Conservation (phyloP, 2,329 filamentous ascomycete genomes). For the Botrytis medusae region DNA sequence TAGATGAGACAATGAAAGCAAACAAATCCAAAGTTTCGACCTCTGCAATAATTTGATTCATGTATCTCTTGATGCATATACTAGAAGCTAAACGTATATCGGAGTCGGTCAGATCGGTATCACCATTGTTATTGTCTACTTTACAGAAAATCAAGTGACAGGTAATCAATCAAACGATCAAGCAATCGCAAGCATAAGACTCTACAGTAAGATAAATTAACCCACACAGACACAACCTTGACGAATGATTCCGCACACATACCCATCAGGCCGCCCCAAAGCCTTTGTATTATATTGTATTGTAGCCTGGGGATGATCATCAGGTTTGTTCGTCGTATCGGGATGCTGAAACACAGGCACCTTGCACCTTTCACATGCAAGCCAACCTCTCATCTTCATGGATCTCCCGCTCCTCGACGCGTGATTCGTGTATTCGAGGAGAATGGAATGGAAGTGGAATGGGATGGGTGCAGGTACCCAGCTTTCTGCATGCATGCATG, state of each 20-base stretch:
- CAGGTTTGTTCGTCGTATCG: background rate
- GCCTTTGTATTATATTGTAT: background rate
- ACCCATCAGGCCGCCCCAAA: background rate
- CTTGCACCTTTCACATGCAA: constrained; percentile 3
- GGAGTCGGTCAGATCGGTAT: background rate
- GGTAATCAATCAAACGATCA: background rate
- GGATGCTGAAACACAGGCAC: constrained; percentile 2
- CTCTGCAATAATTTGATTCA: constrained; percentile 2
- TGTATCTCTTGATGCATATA: background rate
- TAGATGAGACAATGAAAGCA: constrained; percentile 16
- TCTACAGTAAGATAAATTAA: constrained; percentile 2
- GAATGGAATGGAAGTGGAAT: background rate
- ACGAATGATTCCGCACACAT: background rate
- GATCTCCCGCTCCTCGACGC: background rate
- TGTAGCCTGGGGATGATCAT: background rate
- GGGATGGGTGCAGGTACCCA: constrained; percentile 1
- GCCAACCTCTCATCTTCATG: background rate
- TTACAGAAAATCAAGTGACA: background rate
- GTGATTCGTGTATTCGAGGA: constrained; percentile 6
- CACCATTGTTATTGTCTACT: background rate
- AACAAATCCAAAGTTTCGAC: background rate
- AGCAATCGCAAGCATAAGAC: constrained; percentile 10
- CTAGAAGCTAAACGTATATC: background rate
- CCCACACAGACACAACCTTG: background rate
- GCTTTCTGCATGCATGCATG: background rate